Evolutionary conservation across 192 early-diverging fungal genomes (phyloP).

Genomic region (Thamnidium elegans): DNA sequence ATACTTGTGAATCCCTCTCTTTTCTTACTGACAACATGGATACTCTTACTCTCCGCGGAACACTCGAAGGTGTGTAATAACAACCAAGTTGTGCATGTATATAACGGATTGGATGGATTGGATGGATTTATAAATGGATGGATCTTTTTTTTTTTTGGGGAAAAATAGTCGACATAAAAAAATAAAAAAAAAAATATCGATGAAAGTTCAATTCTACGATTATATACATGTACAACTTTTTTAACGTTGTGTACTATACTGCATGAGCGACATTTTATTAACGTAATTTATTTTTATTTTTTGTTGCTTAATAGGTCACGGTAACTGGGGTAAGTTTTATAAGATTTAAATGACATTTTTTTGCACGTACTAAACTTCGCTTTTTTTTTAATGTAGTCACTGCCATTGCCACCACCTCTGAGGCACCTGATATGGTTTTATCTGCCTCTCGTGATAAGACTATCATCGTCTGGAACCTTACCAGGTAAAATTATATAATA

Average conservation of each 20-base stretch:
- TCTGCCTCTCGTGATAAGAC: conserved; percentile 99
- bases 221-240: no score
- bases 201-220: no score
- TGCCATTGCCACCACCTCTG: conserved; percentile 94
- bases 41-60: conserved; percentile 38
- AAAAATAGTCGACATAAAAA: background rate
- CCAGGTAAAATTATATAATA: no score
- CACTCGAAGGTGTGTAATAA: conserved; percentile 30
- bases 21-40: conserved; percentile 29
- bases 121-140: conserved; percentile 2
- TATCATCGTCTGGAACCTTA: conserved; percentile 96
- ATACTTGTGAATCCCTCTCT: conserved; percentile 10
- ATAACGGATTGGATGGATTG: conserved; percentile 5
- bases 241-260: no score
- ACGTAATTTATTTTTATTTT: background rate
- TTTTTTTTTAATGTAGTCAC: conserved; percentile 85
- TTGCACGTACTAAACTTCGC: background rate
- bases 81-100: conserved; percentile 7
- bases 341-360: no score
- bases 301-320: conserved; percentile 29
- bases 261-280: background rate
- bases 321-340: conserved; percentile 41
- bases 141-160: no score
- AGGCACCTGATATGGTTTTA: conserved; percentile 95
- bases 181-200: background rate